Evolutionary conservation across 2,329 filamentous ascomycete species (phyloP).

Genomic region (Cercospora janseana): DNA sequence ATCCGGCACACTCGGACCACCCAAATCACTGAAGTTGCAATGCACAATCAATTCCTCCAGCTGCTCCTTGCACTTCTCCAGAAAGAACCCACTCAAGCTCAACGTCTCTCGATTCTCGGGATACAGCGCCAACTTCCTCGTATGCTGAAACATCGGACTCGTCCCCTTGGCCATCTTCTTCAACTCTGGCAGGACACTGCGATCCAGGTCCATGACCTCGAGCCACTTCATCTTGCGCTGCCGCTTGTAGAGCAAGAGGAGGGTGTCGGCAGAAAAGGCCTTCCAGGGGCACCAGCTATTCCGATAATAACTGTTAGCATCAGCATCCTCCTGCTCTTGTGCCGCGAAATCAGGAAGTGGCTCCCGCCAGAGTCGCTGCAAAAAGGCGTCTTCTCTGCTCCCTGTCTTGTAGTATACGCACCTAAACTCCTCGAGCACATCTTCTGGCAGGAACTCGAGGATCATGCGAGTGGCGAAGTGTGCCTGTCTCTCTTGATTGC

Average conservation of each 20-base stretch:
- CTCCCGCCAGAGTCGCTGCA: not conserved
- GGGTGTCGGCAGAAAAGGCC: conserved; percentile 49
- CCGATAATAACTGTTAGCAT: conserved; percentile 27
- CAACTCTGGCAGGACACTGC: conserved; percentile 43
- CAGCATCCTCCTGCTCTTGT: conserved; percentile 9
- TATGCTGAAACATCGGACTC: conserved; percentile 43
- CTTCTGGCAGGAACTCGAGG: conserved; percentile 49
- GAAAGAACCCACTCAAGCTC: conserved; percentile 44
- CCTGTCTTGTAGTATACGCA: conserved; percentile 20
- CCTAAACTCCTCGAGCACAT: conserved; percentile 51
- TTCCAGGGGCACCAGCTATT: conserved; percentile 50
- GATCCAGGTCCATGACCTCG: conserved; percentile 49
- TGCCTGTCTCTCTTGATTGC: conserved; percentile 46
- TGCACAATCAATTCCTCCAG: conserved; percentile 51
- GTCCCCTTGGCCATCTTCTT: conserved; percentile 43
- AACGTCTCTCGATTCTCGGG: conserved; percentile 48
- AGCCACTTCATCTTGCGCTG: conserved; percentile 51
- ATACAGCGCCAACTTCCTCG: conserved; percentile 48
- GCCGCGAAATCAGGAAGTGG: not conserved
- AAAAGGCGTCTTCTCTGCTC: not conserved
- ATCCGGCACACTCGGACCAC: conserved; percentile 19
- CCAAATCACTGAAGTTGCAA: conserved; percentile 45
- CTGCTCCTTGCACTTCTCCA: conserved; percentile 42
- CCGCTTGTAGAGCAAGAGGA: conserved; percentile 49
- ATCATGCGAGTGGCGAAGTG: conserved; percentile 51